Percentiles rank a stretch among this genome's conserved stretches.
phyloP scores from a whole-genome alignment of 1,139 yeast genomes.

The Nematodospora anomalae region DNA sequence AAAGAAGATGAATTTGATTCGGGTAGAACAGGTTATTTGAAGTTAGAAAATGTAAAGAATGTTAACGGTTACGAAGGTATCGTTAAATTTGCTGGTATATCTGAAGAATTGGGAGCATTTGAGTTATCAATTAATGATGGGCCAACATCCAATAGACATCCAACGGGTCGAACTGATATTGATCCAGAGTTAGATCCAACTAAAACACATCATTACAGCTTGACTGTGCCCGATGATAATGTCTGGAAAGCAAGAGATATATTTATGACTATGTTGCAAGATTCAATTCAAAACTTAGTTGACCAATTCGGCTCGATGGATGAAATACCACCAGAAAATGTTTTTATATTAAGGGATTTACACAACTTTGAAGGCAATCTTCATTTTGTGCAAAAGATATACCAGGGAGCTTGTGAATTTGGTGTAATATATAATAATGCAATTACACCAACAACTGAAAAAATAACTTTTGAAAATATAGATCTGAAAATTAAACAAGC shows the following conservation, averaged over 20 bases:
- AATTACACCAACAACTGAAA: conserved; percentile 37
- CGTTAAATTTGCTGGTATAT: conserved; percentile 51
- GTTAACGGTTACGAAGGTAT: conserved; percentile 33
- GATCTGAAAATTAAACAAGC: conserved; percentile 37
- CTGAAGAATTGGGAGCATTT: conserved; percentile 58
- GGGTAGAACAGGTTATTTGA: conserved; percentile 32
- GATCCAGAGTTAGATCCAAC: conserved; percentile 50
- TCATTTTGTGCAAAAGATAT: conserved; percentile 76
- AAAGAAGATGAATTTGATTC: conserved; percentile 21
- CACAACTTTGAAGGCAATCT: conserved; percentile 69
- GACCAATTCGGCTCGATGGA: conserved; percentile 32
- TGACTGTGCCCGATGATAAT: conserved; percentile 69
- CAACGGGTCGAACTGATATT: conserved; percentile 26
- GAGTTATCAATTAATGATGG: conserved; percentile 52
- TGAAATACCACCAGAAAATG: conserved; percentile 47
- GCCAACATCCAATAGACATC: conserved; percentile 44
- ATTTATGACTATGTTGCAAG: conserved; percentile 67
- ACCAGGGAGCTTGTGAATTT: conserved; percentile 74
- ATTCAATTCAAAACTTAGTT: conserved; percentile 55
- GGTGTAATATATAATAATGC: conserved; percentile 62
- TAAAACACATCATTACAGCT: conserved; percentile 62
- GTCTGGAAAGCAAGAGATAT: conserved; percentile 83
- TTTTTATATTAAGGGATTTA: conserved; percentile 59
- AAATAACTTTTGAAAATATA: conserved; percentile 45
- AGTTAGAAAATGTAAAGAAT: conserved; percentile 27